A percentile compares a stretch with the other conserved stretches of the same genome.
Evolutionary conservation across 2,329 filamentous ascomycete species (phyloP).

Genomic region (Hysterium pulicare): DNA sequence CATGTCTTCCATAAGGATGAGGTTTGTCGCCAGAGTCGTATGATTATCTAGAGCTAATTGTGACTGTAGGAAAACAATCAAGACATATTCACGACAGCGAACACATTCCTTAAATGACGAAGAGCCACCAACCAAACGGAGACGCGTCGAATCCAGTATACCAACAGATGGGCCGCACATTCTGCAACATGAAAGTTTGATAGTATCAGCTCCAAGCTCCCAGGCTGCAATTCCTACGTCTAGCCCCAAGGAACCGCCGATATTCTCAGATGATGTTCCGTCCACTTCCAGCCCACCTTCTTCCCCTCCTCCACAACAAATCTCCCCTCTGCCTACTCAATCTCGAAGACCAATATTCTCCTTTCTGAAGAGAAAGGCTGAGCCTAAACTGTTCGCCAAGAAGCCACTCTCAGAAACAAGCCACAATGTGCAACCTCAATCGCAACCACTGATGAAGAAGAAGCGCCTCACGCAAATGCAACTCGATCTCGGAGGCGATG

Average conservation of each 20-base stretch:
- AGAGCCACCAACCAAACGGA: slow-evolving; percentile 34
- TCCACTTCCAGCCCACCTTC: slow-evolving; percentile 27
- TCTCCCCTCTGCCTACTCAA: slow-evolving; percentile 17
- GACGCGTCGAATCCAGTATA: slow-evolving; percentile 27
- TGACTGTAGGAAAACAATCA: slow-evolving; percentile 22
- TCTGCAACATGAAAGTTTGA: slow-evolving; percentile 12
- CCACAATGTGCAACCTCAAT: slow-evolving; percentile 33
- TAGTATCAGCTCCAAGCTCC: background rate
- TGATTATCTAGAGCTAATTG: too few relatives aligned
- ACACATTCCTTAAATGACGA: slow-evolving; percentile 27
- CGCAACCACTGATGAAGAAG: slow-evolving; percentile 24
- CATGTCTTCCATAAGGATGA: slow-evolving; percentile 23
- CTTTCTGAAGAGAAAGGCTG: slow-evolving; percentile 37
- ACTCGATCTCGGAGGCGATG: slow-evolving; percentile 56
- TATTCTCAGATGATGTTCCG: slow-evolving; percentile 41
- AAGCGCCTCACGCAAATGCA: slow-evolving; percentile 56
- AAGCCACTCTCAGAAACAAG: slow-evolving; percentile 21
- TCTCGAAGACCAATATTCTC: slow-evolving; percentile 49
- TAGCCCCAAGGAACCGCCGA: slow-evolving; percentile 30
- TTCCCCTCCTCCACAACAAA: slow-evolving; percentile 22
- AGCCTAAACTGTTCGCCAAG: slow-evolving; percentile 12
- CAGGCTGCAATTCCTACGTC: slow-evolving; percentile 20
- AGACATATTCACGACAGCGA: slow-evolving; percentile 36
- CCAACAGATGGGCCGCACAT: slow-evolving; percentile 7
- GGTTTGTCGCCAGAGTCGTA: too few relatives aligned